phyloP scores from a whole-genome alignment of 345 rosid species.

The Punica granatum region DNA sequence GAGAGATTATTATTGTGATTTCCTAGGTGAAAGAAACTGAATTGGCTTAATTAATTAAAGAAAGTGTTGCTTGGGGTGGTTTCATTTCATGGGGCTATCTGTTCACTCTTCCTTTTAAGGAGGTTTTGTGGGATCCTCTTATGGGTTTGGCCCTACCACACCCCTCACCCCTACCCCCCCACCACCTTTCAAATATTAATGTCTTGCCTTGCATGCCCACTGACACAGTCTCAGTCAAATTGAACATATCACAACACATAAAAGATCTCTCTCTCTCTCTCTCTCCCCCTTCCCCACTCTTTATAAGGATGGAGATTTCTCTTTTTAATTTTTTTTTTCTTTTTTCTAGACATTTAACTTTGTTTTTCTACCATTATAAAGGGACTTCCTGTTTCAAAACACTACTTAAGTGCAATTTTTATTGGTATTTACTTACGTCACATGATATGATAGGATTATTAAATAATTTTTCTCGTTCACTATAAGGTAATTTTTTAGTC shows the following conservation, averaged over 20 bases:
- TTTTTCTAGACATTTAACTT: background rate
- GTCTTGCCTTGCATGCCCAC: constrained; percentile 3
- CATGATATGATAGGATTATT: no score
- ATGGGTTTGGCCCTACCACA: background rate
- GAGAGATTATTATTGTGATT: no score
- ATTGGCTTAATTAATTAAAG: no score
- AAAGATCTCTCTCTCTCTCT: background rate
- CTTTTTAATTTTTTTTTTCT: background rate
- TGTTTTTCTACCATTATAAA: background rate
- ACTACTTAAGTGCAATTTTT: background rate
- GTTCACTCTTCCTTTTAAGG: background rate
- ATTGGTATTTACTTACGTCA: no score
- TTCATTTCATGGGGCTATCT: background rate
- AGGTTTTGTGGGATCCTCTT: background rate
- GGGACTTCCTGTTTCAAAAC: background rate
- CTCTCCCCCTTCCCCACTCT: background rate
- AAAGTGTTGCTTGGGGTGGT: background rate
- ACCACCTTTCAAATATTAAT: constrained; percentile 1
- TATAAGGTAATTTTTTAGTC: no score
- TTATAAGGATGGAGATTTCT: background rate
- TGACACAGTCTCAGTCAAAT: constrained; percentile 5
- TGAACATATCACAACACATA: background rate
- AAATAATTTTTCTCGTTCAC: no score
- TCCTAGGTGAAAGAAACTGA: no score
- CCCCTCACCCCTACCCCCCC: background rate